Base-by-base conservation (phyloP, 305 asterid genomes). In the Andrographis paniculata region DNA sequence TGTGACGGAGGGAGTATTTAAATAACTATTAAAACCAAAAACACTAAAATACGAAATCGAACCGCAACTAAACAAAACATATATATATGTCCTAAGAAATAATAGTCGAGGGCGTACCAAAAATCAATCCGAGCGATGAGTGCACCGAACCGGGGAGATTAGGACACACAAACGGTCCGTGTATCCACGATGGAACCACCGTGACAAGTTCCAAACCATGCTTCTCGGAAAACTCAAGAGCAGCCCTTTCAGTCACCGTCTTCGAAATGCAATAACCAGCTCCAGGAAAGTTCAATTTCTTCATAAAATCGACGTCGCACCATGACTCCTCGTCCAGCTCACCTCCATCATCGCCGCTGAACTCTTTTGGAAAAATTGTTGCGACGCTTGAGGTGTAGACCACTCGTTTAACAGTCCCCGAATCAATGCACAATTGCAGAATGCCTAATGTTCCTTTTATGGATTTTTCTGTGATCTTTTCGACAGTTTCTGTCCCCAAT, bases 391-490 rank as follows among this genome's bases (percentile, higher is more conserved):
- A 33, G 2, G 38, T 33, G 38, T 33, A 33, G 9, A 33, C 38
- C 3, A 33, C 38, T 5, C 38, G 38, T 50, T 67, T 81, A 45
- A 84, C 82, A 0, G 84, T 72, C 46, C 57, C 70, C 0, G 93
- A 70, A 14, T 66, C 20, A 0, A 64, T 43, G 58, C 82, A 84
- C 7, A 66, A 52, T 49, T 64, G 54, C 1, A 77, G 65, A 27
- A 63, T 62, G 21, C 61, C 68, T 19, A 59, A 1, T 0, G 59
- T 42, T 41, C 79, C 83, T 3, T 20, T 18, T 0, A 68, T 66
- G 0, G 70, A 42, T 59, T 42, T 67, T 16, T 53, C 47, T 33
- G 54, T 61, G 27, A 43, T 48, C 7, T 24, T 42, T 63, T 75
- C 81, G 52, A 58, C 77, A 0, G 67, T 23, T 59, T 77, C 81